Evolutionary conservation across 257 asterid species (phyloP).

Genomic region (Gardenia jasminoides): DNA sequence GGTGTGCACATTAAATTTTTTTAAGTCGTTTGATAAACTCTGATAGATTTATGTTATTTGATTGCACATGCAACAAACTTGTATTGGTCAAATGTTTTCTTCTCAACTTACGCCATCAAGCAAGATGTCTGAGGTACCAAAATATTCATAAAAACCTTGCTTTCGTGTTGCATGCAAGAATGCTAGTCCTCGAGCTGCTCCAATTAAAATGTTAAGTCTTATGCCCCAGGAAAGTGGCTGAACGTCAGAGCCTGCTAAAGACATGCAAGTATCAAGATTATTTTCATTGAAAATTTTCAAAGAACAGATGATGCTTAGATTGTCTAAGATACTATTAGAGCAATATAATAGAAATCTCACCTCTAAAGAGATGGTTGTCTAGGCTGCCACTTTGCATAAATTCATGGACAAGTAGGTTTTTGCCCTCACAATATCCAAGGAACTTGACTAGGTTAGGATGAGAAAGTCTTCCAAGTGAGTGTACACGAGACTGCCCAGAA

Average conservation of each 20-base stretch:
- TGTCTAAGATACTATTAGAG: background rate
- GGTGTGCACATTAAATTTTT: too few species aligned
- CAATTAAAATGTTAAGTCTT: slow-evolving; percentile 54
- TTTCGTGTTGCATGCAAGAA: slow-evolving; percentile 53
- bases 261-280: slow-evolving; percentile 3
- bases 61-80: background rate
- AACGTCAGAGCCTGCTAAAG: slow-evolving; percentile 57
- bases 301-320: background rate
- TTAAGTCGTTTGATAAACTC: too few species aligned
- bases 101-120: slow-evolving; percentile 57
- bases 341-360: slow-evolving; percentile 37
- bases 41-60: too few species aligned
- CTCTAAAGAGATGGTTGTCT: slow-evolving; percentile 83
- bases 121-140: slow-evolving; percentile 70
- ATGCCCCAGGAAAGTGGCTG: slow-evolving; percentile 70
- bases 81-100: background rate
- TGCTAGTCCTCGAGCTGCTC: slow-evolving; percentile 72
- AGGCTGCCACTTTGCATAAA: slow-evolving; percentile 84
- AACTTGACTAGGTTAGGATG: slow-evolving; percentile 81
- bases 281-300: background rate
- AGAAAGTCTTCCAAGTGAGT: slow-evolving; percentile 64
- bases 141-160: slow-evolving; percentile 61
- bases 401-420: slow-evolving; percentile 67
- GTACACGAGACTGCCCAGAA: slow-evolving; percentile 57
- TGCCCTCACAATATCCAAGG: slow-evolving; percentile 69